Base-by-base conservation (phyloP, 106 monocot genomes). In the Iris macrosiphon region DNA sequence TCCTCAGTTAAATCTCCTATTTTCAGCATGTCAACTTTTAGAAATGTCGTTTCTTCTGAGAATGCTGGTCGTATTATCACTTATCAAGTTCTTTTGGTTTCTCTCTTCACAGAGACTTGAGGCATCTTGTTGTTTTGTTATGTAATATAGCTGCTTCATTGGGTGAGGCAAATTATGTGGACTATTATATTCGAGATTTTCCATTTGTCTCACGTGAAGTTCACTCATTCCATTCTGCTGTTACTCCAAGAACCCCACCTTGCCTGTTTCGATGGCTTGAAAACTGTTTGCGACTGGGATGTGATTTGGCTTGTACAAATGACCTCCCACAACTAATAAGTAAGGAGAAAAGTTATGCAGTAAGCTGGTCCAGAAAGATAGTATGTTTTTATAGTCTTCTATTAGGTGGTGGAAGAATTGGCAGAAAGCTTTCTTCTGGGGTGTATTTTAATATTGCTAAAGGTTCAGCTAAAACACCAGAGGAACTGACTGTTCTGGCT, bases 121-220 rank as follows among this genome's bases (percentile, higher is more conserved):
- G 47, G 5, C 49, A 60, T 23, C 82, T 96, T 58, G 85, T 55
- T 54, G 40, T 37, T 57, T 55, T 96, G 18, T 77, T 96, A 50
- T 74, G 68, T 57, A 74, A 63, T 30, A 57, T 96, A 60, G 76
- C 85, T 60, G 49, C 68, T 65, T 63, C 74, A 46, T 67, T 96
- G 52, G 76, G 82, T 17, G 86, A 96, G 67, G 59, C 49, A 39
- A 71, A 26, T 35, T 90, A 80, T 62, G 70, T 77, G 13, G 89
- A 96, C 56, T 76, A 89, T 47, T 96, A 96, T 64, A 44, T 71
- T 64, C 95, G 95, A 57, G 89, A 96, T 61, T 96, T 86, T 34
- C 95, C 95, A 2, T n/a, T 7, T 38, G 11, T 83, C 13, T 64
- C 72, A 53, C 49, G 40, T 17, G 70, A 81, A 57, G n/a, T 73